A percentile compares a stretch with the other conserved stretches of the same genome.
phyloP scores from a whole-genome alignment of 2,329 filamentous ascomycete genomes.

The Fusarium domesticum region DNA sequence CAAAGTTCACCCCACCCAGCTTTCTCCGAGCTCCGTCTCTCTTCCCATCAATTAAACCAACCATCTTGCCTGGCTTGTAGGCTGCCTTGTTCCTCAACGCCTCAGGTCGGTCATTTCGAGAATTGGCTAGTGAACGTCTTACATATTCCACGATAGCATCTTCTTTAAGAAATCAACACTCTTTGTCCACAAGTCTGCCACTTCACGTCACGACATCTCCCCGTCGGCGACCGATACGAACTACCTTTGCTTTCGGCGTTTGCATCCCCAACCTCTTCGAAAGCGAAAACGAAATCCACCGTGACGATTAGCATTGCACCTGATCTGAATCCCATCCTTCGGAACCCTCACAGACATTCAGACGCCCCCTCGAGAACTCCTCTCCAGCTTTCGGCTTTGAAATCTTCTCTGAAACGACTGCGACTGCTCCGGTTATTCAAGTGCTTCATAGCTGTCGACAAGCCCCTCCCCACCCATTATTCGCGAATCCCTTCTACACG shows the following conservation, averaged over 20 bases:
- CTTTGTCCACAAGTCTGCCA: not conserved
- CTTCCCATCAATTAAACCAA: conserved; percentile 1
- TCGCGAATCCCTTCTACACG: conserved; percentile 1
- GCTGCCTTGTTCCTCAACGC: not conserved
- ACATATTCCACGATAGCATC: not conserved
- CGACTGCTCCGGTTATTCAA: too few relatives aligned
- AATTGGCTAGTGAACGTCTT: not conserved
- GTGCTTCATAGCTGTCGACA: too few relatives aligned
- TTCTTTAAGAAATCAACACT: not conserved
- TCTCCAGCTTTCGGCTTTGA: too few relatives aligned
- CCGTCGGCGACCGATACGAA: not conserved
- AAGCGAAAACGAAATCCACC: not conserved
- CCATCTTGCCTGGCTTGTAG: too few relatives aligned
- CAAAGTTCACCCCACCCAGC: conserved; percentile 19
- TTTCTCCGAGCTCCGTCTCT: conserved; percentile 11
- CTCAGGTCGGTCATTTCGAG: not conserved
- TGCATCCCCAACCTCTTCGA: not conserved
- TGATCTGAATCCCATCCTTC: not conserved
- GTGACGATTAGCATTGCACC: not conserved
- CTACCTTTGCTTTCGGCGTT: not conserved
- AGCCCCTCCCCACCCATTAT: too few relatives aligned
- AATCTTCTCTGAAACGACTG: not conserved
- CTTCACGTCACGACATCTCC: not conserved
- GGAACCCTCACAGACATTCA: not conserved
- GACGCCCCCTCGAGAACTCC: not conserved